Conservation (phyloP, 352 stramenopile species). For the Globisporangium nunn region DNA sequence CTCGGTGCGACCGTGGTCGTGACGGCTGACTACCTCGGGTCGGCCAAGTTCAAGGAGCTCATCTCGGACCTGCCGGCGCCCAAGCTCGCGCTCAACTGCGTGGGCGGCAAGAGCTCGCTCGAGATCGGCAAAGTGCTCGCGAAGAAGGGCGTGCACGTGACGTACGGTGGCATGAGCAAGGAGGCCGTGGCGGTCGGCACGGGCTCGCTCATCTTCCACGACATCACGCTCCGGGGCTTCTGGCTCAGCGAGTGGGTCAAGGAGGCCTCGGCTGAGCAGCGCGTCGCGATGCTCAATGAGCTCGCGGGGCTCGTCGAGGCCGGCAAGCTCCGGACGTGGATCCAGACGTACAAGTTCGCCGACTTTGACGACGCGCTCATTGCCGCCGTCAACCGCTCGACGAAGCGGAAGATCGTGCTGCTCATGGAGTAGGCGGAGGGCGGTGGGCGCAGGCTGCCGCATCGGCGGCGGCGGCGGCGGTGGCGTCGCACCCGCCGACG, state of each 20-base stretch:
- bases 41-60: conserved; percentile 81
- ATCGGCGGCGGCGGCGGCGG: not conserved
- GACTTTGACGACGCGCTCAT: conserved; percentile 77
- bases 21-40: conserved; percentile 62
- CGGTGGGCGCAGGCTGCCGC: too few relatives aligned
- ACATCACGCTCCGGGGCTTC: conserved; percentile 85
- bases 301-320: conserved; percentile 55
- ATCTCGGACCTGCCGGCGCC: conserved; percentile 72
- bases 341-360: conserved; percentile 83
- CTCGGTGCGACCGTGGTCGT: conserved; percentile 71
- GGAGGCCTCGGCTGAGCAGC: conserved; percentile 51
- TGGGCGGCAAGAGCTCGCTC: conserved; percentile 62
- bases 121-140: conserved; percentile 62
- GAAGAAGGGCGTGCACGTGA: conserved; percentile 76
- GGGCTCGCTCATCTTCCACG: conserved; percentile 76
- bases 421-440: conserved; percentile 58
- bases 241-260: conserved; percentile 85
- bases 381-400: conserved; percentile 67
- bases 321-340: conserved; percentile 76
- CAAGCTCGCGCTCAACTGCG: conserved; percentile 82
- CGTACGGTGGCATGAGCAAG: conserved; percentile 79
- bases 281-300: conserved; percentile 58
- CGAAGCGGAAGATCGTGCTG: conserved; percentile 79
- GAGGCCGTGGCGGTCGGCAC: conserved; percentile 60
- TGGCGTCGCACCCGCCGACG: not conserved